Conservation (phyloP, 2,329 filamentous ascomycete species). For the Periglandula ipomoeae region DNA sequence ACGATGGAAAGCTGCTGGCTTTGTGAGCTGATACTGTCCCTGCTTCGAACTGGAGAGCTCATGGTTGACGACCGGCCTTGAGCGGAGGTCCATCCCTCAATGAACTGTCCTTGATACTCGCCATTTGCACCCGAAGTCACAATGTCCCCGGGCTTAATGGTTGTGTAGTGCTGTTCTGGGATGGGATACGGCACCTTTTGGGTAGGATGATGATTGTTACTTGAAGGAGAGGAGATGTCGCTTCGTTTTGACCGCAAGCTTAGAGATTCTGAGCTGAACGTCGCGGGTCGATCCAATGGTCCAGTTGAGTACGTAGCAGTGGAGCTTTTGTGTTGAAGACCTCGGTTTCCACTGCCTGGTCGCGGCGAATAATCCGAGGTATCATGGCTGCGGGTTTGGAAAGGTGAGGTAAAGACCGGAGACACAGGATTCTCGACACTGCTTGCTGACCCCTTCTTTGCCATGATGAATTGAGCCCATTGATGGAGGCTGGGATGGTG, state of each 20-base stretch:
- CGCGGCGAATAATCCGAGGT: constrained; percentile 31
- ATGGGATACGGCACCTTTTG: constrained; percentile 29
- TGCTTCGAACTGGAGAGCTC: constrained; percentile 45
- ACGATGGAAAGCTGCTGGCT: constrained; percentile 28
- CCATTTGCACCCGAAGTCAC: constrained; percentile 48
- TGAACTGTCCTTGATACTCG: constrained; percentile 45
- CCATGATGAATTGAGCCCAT: constrained; percentile 47
- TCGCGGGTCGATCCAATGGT: constrained; percentile 37
- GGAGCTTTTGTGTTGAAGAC: constrained; percentile 39
- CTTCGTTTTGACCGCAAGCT: constrained; percentile 54
- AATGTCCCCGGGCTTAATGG: constrained; percentile 43
- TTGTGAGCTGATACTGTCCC: constrained; percentile 46
- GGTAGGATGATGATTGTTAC: constrained; percentile 33
- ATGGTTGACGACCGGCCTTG: constrained; percentile 50
- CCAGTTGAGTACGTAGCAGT: constrained; percentile 38
- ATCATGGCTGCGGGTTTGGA: constrained; percentile 33
- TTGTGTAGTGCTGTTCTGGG: constrained; percentile 40
- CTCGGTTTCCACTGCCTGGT: constrained; percentile 33
- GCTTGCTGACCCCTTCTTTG: constrained; percentile 34
- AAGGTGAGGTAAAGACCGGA: constrained; percentile 45
- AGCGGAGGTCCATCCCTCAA: constrained; percentile 51
- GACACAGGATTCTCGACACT: constrained; percentile 42
- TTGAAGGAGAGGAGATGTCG: constrained; percentile 51
- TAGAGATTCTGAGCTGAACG: constrained; percentile 47
- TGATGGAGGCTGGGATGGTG: constrained; percentile 44